phyloP scores from a whole-genome alignment of 2,329 filamentous ascomycete species.

The Trichoderma sp. region DNA sequence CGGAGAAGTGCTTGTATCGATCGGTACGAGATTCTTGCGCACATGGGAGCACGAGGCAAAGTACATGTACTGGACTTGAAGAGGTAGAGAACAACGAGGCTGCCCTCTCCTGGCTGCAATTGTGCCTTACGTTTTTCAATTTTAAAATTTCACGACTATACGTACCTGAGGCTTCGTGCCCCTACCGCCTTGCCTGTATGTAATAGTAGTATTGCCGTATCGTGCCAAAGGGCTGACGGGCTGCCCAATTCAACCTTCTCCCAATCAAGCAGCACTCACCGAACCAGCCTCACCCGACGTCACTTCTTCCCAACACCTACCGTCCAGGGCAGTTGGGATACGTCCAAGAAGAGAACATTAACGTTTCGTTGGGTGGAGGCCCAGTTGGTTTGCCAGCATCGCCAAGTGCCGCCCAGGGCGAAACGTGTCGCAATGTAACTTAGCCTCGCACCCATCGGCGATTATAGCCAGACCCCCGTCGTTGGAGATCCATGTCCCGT shows the following conservation, averaged over 20 bases:
- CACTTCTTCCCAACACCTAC: not conserved
- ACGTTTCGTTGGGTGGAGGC: not conserved
- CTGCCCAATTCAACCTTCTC: not conserved
- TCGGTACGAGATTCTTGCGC: not conserved
- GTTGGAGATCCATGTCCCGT: not conserved
- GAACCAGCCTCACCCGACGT: not conserved
- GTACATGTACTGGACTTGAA: not conserved
- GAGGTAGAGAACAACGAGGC: not conserved
- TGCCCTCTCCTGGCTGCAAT: not conserved
- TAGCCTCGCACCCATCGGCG: constrained; percentile 10
- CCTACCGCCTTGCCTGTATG: not conserved
- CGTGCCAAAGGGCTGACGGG: not conserved
- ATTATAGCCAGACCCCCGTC: constrained; percentile 19
- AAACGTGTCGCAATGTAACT: constrained; percentile 21
- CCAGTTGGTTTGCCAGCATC: not conserved
- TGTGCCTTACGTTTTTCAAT: not conserved
- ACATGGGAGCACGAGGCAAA: not conserved
- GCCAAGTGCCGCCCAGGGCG: constrained; percentile 16
- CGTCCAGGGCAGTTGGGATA: not conserved
- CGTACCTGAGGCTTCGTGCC: not conserved
- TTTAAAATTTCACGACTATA: not conserved
- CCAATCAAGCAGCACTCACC: not conserved
- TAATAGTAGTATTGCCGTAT: not conserved
- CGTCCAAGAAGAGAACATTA: not conserved
- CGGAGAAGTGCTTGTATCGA: not conserved